phyloP scores from a whole-genome alignment of 2,329 filamentous ascomycete species.

The Pseudogymnoascus sp. region DNA sequence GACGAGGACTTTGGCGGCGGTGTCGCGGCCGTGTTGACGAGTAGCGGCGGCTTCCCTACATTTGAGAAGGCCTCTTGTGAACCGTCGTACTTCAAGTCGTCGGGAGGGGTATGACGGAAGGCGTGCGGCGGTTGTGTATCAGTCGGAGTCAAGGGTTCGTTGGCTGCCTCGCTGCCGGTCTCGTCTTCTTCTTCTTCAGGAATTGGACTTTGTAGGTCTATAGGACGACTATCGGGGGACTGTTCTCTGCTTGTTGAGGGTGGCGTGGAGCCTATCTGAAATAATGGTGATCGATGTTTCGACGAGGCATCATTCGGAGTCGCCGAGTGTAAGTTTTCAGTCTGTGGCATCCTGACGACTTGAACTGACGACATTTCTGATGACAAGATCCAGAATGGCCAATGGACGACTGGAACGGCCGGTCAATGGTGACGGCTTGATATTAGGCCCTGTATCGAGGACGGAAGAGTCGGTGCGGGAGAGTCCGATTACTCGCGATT shows the following conservation, averaged over 20 bases:
- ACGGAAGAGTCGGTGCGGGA: background rate
- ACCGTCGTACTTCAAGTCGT: conserved; percentile 16
- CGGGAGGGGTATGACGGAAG: conserved; percentile 35
- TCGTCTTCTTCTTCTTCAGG: conserved; percentile 47
- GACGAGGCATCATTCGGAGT: background rate
- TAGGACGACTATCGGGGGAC: conserved; percentile 29
- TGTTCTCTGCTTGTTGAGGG: background rate
- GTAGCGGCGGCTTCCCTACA: conserved; percentile 17
- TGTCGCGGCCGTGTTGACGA: conserved; percentile 22
- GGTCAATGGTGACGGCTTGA: background rate
- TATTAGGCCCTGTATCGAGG: background rate
- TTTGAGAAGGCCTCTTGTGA: conserved; percentile 11
- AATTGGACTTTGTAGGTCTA: conserved; percentile 44
- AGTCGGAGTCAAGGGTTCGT: conserved; percentile 54
- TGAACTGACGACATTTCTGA: conserved; percentile 3
- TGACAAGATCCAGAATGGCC: background rate
- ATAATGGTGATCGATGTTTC: background rate
- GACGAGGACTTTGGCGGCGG: conserved; percentile 18
- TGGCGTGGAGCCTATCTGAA: background rate
- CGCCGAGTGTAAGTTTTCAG: background rate
- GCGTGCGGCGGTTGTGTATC: conserved; percentile 49
- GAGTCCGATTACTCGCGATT: background rate
- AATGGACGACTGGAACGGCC: background rate
- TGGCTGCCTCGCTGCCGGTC: conserved; percentile 49
- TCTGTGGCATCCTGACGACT: background rate